Percentiles rank a stretch among this genome's conserved stretches.
phyloP scores from a whole-genome alignment of 176 grass and related monocot species.

The Ensete glaucum region DNA sequence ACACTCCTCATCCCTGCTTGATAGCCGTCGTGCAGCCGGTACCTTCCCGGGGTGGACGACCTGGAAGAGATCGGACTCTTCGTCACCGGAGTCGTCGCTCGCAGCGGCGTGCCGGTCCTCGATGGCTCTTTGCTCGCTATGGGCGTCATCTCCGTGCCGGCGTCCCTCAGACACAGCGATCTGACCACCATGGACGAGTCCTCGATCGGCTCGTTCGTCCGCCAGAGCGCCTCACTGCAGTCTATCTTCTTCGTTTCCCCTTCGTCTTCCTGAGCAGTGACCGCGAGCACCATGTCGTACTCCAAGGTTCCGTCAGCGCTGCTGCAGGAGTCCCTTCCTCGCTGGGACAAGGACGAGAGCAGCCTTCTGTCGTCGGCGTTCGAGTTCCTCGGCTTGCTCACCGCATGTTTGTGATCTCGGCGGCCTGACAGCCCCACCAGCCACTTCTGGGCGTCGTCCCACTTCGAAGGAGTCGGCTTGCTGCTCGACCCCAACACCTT shows the following conservation, averaged over 20 bases:
- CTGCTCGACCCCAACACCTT: conserved; percentile 36
- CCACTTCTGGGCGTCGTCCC: conserved; percentile 99
- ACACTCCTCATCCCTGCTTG: conserved; percentile 24
- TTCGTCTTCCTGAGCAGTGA: conserved; percentile 25
- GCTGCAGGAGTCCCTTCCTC: conserved; percentile 77
- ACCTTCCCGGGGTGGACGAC: conserved; percentile 47
- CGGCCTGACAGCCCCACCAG: conserved; percentile 46
- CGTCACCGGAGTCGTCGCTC: conserved; percentile 62
- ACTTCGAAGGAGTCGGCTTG: conserved; percentile 81
- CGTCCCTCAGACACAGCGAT: conserved; percentile 69
- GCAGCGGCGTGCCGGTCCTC: conserved; percentile 64
- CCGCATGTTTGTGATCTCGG: conserved; percentile 26
- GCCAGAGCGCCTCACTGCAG: conserved; percentile 22
- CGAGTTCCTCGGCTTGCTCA: conserved; percentile 58
- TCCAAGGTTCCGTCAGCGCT: conserved; percentile 66
- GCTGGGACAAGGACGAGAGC: conserved; percentile 53
- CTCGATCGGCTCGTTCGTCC: not conserved
- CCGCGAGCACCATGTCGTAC: conserved; percentile 35
- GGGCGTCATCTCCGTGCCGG: conserved; percentile 99
- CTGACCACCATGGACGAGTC: conserved; percentile 17
- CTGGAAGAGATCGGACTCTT: conserved; percentile 64
- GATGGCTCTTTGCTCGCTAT: conserved; percentile 97
- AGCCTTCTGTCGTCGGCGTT: conserved; percentile 75
- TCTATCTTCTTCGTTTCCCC: conserved; percentile 87
- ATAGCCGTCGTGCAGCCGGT: conserved; percentile 14